Evolutionary conservation across 225 moss, liverwort and hornwort species (phyloP), one percentile per base, ranked within the genome.

Genomic region (Physcomitrellopsis africana): DNA sequence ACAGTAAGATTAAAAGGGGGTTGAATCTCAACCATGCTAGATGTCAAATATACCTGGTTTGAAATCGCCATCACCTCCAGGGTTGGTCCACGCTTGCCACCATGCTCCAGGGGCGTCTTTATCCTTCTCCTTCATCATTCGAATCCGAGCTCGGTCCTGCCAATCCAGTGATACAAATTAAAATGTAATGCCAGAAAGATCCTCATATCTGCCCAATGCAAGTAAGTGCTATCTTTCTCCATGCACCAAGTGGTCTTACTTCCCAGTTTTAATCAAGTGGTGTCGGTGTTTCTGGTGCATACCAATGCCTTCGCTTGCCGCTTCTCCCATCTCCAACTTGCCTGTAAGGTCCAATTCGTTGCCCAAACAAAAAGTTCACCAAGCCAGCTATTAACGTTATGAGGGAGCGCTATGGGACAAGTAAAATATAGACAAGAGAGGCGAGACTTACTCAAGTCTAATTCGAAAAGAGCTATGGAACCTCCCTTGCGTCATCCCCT

Each of bases 101-200:
- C 96, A 96, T 11, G 87, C 70, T 18, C 89, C 85, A 51, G 72
- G 29, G 18, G 80, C 82, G 60, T 23, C 86, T 49, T 86, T 82
- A 19, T 88, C 89, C 61, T 85, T 80, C 74, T 94, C 94, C 89
- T 86, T 96, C 94, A 91, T 92, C 94, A 94, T 89, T 74, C 92
- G 80, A 27, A 91, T 71, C 11, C 89, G 94, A 15, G 96, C 91
- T 20, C 89, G 91, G 13, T 86, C 86, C 96, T 96, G 81, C 51
- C 55, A 68, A 56, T 9, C 66, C 11, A 68, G 52, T 1, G 58
- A 55, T 54, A 37, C 32, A 37, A 37, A 37, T 37, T 37, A 37
- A 37, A 7, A 4, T 37, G 4, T 37, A 2, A 37, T 37, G 4
- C 7, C 4, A 37, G 32, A 37, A 37, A 37, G 32, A 37, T 37